These are phyloP conservation scores for Podospora bellae-mahoneyi DNA, from an alignment of 495 filamentous ascomycete genomes.

Conservation along the genomic window DNA sequence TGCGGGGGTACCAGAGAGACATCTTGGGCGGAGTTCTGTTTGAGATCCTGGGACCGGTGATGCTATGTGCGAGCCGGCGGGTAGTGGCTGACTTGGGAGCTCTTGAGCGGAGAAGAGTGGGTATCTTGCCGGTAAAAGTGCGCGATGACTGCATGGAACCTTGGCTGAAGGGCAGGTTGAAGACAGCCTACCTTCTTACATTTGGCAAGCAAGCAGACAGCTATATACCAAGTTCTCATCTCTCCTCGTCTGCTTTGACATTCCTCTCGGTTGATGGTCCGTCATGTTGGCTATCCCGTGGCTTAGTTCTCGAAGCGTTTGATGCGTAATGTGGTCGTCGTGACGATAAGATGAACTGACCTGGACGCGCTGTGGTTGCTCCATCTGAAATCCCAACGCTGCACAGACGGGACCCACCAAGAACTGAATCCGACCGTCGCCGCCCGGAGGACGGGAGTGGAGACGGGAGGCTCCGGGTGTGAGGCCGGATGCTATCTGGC, in stretches of 20 bases:
- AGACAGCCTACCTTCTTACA: not conserved
- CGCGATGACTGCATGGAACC: not conserved
- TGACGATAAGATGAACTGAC: not conserved
- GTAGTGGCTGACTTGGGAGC: not conserved
- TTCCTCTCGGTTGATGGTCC: not conserved
- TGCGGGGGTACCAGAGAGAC: slow-evolving; percentile 30
- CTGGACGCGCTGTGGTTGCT: too few species aligned
- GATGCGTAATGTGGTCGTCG: not conserved
- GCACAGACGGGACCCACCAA: not conserved
- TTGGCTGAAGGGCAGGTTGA: not conserved
- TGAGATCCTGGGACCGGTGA: not conserved
- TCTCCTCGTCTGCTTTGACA: not conserved
- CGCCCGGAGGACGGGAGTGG: too few species aligned
- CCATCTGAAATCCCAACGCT: not conserved
- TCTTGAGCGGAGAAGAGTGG: not conserved
- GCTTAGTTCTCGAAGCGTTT: not conserved
- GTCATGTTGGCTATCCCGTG: not conserved
- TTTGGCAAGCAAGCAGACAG: not conserved
- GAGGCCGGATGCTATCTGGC: too few species aligned
- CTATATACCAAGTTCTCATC: not conserved
- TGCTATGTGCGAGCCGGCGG: not conserved
- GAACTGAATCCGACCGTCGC: too few species aligned
- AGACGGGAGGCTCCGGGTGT: too few species aligned
- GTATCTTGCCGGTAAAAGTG: not conserved
- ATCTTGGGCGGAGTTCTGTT: slow-evolving; percentile 15